Evolutionary conservation across 805 yeast genomes (phyloP), one percentile per base, ranked within the genome.

Genomic region (Saturnispora sanitii): DNA sequence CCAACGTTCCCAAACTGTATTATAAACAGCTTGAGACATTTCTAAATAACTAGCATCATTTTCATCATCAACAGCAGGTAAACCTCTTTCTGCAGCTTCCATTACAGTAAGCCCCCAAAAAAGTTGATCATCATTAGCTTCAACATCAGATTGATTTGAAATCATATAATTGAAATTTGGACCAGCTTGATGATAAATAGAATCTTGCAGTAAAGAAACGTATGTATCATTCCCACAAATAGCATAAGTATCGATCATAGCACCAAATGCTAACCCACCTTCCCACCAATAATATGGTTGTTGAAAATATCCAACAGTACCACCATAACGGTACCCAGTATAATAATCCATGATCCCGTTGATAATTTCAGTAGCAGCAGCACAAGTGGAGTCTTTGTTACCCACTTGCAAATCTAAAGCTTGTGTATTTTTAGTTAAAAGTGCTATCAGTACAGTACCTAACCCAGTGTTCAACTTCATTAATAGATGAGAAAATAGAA

Each of bases 1-100:
- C 98, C 97, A 90, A 58, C 96, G 73, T 20, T 67, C 63, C 30
- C 83, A 78, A 95, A 90, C 88, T 28, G 94, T 80, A 58, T 88
- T 85, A 65, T 81, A 92, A 11, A 85, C 83, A 3, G 94, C 94
- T 61, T 87, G 94, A 0, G 94, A 83, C 54, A 88, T 65, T 40
- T 77, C 70, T 28, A 85, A 68, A 96, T 96, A 90, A 44, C 74
- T 75, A 12, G 86, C 86, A 41, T 71, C 61, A 38, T 67, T 71
- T 1, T 54, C 43, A 56, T 75, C 62, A 3, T 90, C 84, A 7
- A 37, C 34, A 50, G 81, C 78, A 4, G 82, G 67, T 60, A 85
- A 85, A 59, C 81, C 80, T 54, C 82, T 71, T 55, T 85, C 95
- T 2, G 84, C 81, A 1, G 94, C 94, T 13, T 72, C 76, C 82